Evolutionary conservation across 768 basidiomycete species (phyloP).

Genomic region (Boletus edulis): DNA sequence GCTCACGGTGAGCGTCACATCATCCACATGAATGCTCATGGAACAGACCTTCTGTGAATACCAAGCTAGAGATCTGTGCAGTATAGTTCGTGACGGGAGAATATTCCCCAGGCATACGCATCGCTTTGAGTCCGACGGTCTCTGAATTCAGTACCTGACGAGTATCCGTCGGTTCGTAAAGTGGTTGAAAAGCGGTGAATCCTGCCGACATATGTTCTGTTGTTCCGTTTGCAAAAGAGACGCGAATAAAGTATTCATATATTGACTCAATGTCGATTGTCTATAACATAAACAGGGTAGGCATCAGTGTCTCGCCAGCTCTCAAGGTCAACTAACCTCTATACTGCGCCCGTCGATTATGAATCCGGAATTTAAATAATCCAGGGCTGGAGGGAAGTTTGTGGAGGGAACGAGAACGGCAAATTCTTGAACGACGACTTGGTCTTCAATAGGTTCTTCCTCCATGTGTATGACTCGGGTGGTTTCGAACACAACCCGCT

Average conservation of each 20-base stretch:
- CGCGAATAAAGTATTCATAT: constrained; percentile 18
- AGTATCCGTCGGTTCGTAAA: neutral
- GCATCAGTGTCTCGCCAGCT: neutral
- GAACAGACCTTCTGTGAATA: neutral
- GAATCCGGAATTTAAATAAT: neutral
- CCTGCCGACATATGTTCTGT: constrained; percentile 15
- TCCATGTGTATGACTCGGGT: neutral
- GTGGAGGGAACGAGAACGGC: constrained; percentile 19
- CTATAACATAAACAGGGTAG: neutral
- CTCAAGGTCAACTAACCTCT: neutral
- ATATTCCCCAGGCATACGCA: neutral
- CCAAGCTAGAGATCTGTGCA: neutral
- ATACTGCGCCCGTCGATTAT: neutral
- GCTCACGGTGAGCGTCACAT: neutral
- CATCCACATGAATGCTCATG: neutral
- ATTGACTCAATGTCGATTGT: constrained; percentile 2
- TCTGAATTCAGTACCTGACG: neutral
- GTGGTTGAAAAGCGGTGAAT: constrained; percentile 17
- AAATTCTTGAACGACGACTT: constrained; percentile 10
- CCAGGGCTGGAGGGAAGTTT: constrained; percentile 16
- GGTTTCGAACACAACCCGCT: constrained; percentile 16
- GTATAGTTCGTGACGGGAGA: neutral
- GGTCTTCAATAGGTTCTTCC: neutral
- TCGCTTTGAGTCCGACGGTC: neutral
- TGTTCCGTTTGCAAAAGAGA: constrained; percentile 15